A percentile compares a stretch with the other conserved stretches of the same genome.
phyloP scores from a whole-genome alignment of 2,329 filamentous ascomycete species.

The Diplodia sapinea region DNA sequence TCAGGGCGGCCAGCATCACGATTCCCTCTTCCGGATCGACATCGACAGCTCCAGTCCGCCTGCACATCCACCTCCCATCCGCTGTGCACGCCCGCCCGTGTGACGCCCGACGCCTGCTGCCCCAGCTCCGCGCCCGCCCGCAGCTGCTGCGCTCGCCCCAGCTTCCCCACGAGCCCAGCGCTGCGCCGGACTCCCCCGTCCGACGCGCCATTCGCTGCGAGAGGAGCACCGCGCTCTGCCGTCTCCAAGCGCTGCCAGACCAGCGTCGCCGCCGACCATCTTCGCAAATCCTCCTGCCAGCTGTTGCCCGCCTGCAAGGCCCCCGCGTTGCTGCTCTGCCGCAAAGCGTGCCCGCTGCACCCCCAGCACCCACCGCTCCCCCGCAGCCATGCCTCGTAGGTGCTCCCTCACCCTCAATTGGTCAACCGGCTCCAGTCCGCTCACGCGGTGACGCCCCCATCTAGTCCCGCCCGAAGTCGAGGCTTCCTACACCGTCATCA shows the following conservation, averaged over 20 bases:
- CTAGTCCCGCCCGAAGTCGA: slow-evolving; percentile 58
- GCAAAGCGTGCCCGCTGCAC: not conserved
- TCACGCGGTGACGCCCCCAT: slow-evolving; percentile 16
- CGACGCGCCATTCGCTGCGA: slow-evolving; percentile 22
- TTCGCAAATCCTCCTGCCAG: slow-evolving; percentile 23
- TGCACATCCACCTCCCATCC: slow-evolving; percentile 19
- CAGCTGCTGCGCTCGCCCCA: slow-evolving; percentile 1
- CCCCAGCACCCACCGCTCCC: slow-evolving; percentile 11
- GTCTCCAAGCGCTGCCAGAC: slow-evolving; percentile 10
- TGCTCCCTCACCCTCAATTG: slow-evolving; percentile 30
- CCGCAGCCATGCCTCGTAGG: slow-evolving; percentile 31
- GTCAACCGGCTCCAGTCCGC: slow-evolving; percentile 2
- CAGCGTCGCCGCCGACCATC: slow-evolving; percentile 8
- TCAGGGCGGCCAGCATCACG: slow-evolving; percentile 28
- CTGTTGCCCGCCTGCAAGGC: slow-evolving; percentile 10
- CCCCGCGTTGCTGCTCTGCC: not conserved
- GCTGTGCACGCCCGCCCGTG: slow-evolving; percentile 22
- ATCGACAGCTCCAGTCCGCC: slow-evolving; percentile 24
- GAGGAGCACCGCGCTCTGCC: slow-evolving; percentile 16
- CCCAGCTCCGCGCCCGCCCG: slow-evolving; percentile 12
- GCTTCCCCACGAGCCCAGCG: not conserved
- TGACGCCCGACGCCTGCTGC: slow-evolving; percentile 1
- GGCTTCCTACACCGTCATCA: slow-evolving; percentile 62
- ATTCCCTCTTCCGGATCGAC: slow-evolving; percentile 31
- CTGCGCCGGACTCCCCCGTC: slow-evolving; percentile 10